A percentile compares a stretch with the other conserved stretches of the same genome.
phyloP scores from a whole-genome alignment of 306 rosid species.

The Rosa lucieae region DNA sequence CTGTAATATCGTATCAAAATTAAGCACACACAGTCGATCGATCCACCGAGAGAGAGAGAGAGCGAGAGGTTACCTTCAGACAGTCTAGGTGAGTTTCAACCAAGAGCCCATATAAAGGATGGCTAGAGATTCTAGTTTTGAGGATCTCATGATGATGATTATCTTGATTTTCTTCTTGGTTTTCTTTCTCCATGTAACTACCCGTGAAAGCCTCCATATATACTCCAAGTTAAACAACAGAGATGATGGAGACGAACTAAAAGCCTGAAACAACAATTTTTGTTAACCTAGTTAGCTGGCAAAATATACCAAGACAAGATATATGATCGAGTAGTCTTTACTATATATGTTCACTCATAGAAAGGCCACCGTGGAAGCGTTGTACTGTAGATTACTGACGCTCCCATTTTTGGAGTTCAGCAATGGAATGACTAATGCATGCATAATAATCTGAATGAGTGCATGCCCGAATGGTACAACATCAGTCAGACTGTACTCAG shows the following conservation, averaged over 20 bases:
- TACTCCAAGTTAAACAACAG: background rate
- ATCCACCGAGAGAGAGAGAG: background rate
- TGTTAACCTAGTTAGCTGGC: background rate
- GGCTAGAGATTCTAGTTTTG: conserved; percentile 70
- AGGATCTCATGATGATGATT: conserved; percentile 50
- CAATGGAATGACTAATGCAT: conserved; percentile 54
- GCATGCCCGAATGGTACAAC: conserved; percentile 4
- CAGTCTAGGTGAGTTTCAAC: conserved; percentile 73
- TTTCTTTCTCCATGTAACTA: conserved; percentile 9
- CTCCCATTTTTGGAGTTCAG: conserved; percentile 60
- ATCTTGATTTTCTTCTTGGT: conserved; percentile 10
- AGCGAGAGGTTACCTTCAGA: conserved; percentile 52
- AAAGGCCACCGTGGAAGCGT: background rate
- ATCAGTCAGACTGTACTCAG: conserved; percentile 13
- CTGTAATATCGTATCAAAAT: too few species aligned
- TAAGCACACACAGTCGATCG: too few species aligned
- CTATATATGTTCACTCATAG: conserved; percentile 13
- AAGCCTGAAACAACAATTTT: background rate
- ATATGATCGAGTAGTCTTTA: background rate
- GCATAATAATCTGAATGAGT: conserved; percentile 30
- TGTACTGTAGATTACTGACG: conserved; percentile 35
- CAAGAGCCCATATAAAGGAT: conserved; percentile 64
- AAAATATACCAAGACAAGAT: background rate
- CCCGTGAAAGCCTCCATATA: conserved; percentile 45
- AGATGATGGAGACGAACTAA: background rate